Evolutionary conservation across 139 green algal species (phyloP), one percentile per base, ranked within the genome.

Genomic region (Ettlia oleoabundans): DNA sequence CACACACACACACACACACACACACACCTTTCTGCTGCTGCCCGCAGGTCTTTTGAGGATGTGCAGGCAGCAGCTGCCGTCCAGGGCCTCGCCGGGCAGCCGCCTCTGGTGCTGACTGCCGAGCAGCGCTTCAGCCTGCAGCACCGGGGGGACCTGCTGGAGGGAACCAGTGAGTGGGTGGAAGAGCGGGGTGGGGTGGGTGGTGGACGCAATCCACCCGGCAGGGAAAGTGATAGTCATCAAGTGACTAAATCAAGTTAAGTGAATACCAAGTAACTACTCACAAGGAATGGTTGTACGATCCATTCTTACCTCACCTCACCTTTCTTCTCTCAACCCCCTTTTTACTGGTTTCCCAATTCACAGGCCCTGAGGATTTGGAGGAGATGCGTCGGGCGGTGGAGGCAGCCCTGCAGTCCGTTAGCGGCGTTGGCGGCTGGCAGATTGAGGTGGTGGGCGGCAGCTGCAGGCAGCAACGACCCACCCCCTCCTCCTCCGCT

Each of bases 381-480:
- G 6, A 40, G 28, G 82, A 88, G 38, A 88, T 88, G 86, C 28
- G 32, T 32, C 24, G 1, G 0, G 75, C 52, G 8, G 74, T 90
- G 47, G 19, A 26, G 33, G 75, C 55, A 4, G 68, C 51, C 19
- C 58, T 90, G 2, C 21, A 70, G 18, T 24, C 28, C 2, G 68
- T 84, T 4, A 26, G 24, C 21, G 53, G 72, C 28, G 21, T 42
- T 2, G 26, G 4, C 3, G 76, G 72, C 2, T 89, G 86, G 86
- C 30, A 41, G 43, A 69, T 89, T 24, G 52, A 70, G 37, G 28
- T 70, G 1, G 83, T 86, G 33, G 86, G 86, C 0, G 86, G 86
- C 15, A 80, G 66, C 22, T 21, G 52, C 0, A 71, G 86, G 21
- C 65, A 72, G 41, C 38, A 55, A 8, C 41, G 74, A 10, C n/a